Base-by-base conservation (phyloP, 2,329 filamentous ascomycete genomes). In the Colletotrichum limetticola region DNA sequence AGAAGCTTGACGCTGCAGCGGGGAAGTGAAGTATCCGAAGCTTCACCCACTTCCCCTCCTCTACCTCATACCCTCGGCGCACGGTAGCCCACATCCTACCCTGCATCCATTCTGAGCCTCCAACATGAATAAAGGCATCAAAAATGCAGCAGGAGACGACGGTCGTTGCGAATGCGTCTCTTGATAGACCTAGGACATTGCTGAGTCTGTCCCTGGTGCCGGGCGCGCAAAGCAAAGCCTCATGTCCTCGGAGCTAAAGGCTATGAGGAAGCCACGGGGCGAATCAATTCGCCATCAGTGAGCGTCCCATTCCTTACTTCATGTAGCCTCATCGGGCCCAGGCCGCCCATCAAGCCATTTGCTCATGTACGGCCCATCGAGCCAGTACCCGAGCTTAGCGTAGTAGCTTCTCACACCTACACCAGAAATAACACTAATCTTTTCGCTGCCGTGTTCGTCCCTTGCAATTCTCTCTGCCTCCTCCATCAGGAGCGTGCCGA, bases 371-470 rank as follows among this genome's bases (percentile, higher is more conserved):
- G 94, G 95, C 11, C 97, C 97, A 81, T 99, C 97, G 35, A 99
- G 87, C 87, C 91, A 94, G 85, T 98, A 99, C 1, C 97, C 97
- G 37, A 99, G 88, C 82, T 95, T 96, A 75, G 90, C 92, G 81
- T 99, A 99, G 82, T 99, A 99, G 79, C 94, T 97, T 79, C 97
- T 89, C 22, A 98, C 97, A 14, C 97, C 97, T 8, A 99, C 95
- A 35, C 97, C 97, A n/a, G 95, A 98, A 74, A 99, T 99, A 76
- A 99, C 95, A 79, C 94, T 97, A 68, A 99, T 95, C 88, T 99
- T 99, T 74, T 89, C 89, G 78, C 95, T 98, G 6, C 95, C 94
- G 80, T 99, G 97, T 84, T 99, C 97, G 76, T 98, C 93, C 68
- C 94, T 90, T 0, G 97, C 96, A 76, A 99, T 99, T 64, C 95